Evolutionary conservation across 169 alveolate genomes (phyloP), one percentile per base, ranked within the genome.

Genomic region (Cryptosporidium muris): DNA sequence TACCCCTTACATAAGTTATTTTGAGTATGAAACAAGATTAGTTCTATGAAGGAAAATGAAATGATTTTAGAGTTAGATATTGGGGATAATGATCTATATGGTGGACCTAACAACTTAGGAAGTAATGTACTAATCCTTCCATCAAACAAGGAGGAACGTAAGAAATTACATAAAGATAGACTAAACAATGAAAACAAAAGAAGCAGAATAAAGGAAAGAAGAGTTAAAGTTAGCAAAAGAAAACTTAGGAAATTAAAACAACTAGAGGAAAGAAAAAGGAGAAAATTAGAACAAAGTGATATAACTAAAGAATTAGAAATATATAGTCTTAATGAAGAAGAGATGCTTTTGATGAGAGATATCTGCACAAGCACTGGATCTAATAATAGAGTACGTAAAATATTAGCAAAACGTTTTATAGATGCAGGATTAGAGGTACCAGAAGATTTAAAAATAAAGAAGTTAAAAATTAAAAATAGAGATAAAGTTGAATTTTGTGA

Each of bases 361-460:
- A 47, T 74, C n/a, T n/a, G n/a, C n/a, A n/a, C n/a, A n/a, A n/a
- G n/a, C n/a, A n/a, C n/a, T n/a, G n/a, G n/a, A n/a, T 74, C 64
- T 42, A 80, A 54, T 66, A 34, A 25, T 48, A 64, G 64, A 80
- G 66, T 68, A 47, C 82, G 36, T 51, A 65, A 82, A 43, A 52
- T 37, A 34, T 81, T 66, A 38, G 82, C 63, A 45, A 74, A 38
- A 11, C 12, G 81, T 36, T 89, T 82, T 51, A 74, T 74, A 62
- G 63, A 64, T 47, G 81, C 74, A 52, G 80, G 80, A 11, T 47
- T 89, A 8, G 92, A 82, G 51, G 37, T 89, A 25, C 91, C 92
- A 54, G 80, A 89, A 38, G 62, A 81, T 89, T 52, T 89, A 34
- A 82, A 63, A 49, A 14, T 65, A 4, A 80, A 74, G 40, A 7